Evolutionary conservation across 192 early-diverging fungal genomes (phyloP).

Genomic region (Lobosporangium transversale): DNA sequence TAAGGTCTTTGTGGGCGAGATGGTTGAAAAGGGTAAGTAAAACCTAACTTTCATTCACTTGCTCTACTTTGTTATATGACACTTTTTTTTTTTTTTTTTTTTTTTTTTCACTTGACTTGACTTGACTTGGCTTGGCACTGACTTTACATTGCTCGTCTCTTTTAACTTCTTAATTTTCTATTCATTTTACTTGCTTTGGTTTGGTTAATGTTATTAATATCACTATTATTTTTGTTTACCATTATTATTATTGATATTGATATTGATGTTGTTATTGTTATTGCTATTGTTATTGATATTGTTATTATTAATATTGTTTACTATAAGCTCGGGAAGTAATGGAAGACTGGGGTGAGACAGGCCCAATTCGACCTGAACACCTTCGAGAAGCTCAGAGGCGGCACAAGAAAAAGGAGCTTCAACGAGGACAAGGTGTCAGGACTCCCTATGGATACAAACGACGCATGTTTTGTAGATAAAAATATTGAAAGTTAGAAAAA

Average conservation of each 20-base stretch:
- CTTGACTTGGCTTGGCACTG: too few relatives aligned
- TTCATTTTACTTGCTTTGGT: too few relatives aligned
- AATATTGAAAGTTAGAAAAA: too few relatives aligned
- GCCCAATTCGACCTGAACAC: constrained; percentile 85
- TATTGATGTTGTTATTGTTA: too few relatives aligned
- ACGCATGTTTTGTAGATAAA: constrained; percentile 38
- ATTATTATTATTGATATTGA: neutral
- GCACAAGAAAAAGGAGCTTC: constrained; percentile 66
- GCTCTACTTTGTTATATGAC: too few relatives aligned
- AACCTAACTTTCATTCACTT: too few relatives aligned
- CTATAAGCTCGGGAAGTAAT: constrained; percentile 77
- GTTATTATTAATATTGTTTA: neutral
- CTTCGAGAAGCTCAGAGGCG: constrained; percentile 85
- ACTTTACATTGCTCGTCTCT: too few relatives aligned
- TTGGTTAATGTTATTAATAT: too few relatives aligned
- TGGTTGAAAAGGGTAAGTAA: constrained; percentile 78
- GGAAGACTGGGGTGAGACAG: constrained; percentile 79
- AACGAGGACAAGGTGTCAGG: constrained; percentile 18
- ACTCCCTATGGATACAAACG: constrained; percentile 34
- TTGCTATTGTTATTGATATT: neutral
- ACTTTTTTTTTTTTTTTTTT: too few relatives aligned
- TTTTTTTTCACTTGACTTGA: too few relatives aligned
- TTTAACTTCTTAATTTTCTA: too few relatives aligned
- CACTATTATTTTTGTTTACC: neutral
- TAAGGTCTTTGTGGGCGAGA: constrained; percentile 93